Evolutionary conservation across 805 yeast genomes (phyloP), one percentile per base, ranked within the genome.

Genomic region (Nakazawaea ernobii): DNA sequence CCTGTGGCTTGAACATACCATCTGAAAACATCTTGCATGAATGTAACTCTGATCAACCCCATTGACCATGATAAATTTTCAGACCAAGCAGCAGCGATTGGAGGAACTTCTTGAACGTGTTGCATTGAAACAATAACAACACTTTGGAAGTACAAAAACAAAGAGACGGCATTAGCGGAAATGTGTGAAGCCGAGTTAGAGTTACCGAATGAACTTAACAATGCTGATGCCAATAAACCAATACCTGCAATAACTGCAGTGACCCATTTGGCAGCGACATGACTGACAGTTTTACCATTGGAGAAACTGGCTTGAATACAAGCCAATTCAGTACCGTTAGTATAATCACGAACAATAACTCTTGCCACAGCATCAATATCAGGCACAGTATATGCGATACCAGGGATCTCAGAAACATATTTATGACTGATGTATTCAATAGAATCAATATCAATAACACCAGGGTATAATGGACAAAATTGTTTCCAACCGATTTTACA

Each of bases 1-100:
- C 97, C 97, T 1, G 97, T 90, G 28, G 94, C 68, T 61, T 86
- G 90, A 39, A 86, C 79, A 56, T 82, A 86, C 95, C 95, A 86
- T 56, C 92, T 71, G 63, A 86, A 84, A 52, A 86, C 82, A 51
- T 79, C 69, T 66, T 91, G 96, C 96, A 91, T 86, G 61, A 90
- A 91, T 2, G 60, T 58, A 36, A 86, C 77, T 61, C 84, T 72
- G 55, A 91, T 87, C 50, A 91, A 72, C 2, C 97, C 97, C 86
- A 91, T 86, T 1, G 96, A 87, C 97, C 97, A 91, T 28, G 89
- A 90, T 59, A 91, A 71, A 60, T 91, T 90, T 63, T 87, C 95
- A 6, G 90, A 72, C 97, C 97, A 91, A 8, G 96, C 82, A 10
- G 86, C 75, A 8, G 96, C 97, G 58, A 91, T 88, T 14, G 97